Percentiles rank a stretch among this genome's conserved stretches.
Conservation (phyloP, 1,139 yeast genomes). For the Tardiomyces depauwii region DNA sequence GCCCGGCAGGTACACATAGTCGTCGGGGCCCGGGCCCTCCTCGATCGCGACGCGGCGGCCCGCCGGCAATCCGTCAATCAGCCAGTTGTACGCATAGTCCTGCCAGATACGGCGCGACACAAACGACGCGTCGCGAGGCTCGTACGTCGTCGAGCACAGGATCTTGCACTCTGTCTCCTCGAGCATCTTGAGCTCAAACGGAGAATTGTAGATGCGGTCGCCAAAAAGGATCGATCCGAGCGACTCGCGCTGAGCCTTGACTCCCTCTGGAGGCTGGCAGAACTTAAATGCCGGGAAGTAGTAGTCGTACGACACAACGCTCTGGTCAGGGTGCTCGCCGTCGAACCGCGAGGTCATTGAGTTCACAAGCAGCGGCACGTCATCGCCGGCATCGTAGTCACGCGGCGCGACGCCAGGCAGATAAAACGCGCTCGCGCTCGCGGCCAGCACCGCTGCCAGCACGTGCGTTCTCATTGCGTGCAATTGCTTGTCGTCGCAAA, state of each 20-base stretch:
- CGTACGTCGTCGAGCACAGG: conserved; percentile 51
- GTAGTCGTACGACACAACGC: conserved; percentile 42
- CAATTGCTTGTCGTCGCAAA: too few species aligned
- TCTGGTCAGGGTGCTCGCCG: conserved; percentile 5
- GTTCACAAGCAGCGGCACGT: conserved; percentile 71
- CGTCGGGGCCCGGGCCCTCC: conserved; percentile 9
- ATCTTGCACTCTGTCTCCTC: conserved; percentile 53
- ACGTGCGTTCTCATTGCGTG: not conserved
- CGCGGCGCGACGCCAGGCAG: conserved; percentile 95
- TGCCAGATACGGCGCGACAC: conserved; percentile 69
- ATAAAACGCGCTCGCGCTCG: conserved; percentile 48
- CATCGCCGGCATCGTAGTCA: conserved; percentile 61
- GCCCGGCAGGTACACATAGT: conserved; percentile 59
- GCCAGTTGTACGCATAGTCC: conserved; percentile 85
- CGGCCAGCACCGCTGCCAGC: conserved; percentile 4
- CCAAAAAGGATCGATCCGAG: conserved; percentile 91
- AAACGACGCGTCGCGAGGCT: conserved; percentile 56
- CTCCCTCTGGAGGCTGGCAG: conserved; percentile 61
- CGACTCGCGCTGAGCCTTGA: conserved; percentile 69
- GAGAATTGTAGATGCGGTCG: conserved; percentile 89
- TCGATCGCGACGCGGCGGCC: conserved; percentile 29
- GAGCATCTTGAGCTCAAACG: conserved; percentile 71
- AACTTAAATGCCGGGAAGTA: conserved; percentile 77
- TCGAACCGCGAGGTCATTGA: conserved; percentile 44
- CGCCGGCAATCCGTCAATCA: conserved; percentile 90